Conservation (phyloP, 495 filamentous ascomycete species). For the Xylona heveae region DNA sequence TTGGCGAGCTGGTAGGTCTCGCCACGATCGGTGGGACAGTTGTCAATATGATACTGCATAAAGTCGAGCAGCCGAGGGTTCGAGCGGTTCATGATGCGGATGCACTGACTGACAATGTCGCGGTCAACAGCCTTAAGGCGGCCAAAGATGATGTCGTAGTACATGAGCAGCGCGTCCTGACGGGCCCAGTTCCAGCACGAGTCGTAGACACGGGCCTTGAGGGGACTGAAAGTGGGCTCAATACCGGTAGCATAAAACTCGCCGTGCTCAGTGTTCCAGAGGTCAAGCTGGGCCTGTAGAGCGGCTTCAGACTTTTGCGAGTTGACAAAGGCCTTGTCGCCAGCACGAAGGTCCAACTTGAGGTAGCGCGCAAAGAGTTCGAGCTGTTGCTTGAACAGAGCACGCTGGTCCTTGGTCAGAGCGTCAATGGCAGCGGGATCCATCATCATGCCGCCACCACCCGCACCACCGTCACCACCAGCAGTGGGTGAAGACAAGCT, state of each 20-base stretch:
- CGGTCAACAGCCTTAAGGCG: constrained; percentile 81
- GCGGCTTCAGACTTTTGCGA: constrained; percentile 67
- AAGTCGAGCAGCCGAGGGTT: constrained; percentile 91
- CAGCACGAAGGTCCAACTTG: constrained; percentile 86
- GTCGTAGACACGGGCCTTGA: constrained; percentile 93
- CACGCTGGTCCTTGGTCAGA: constrained; percentile 83
- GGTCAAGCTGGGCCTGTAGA: constrained; percentile 77
- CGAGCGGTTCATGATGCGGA: constrained; percentile 96
- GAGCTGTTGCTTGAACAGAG: constrained; percentile 91
- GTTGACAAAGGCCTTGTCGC: constrained; percentile 75
- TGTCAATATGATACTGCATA: constrained; percentile 99
- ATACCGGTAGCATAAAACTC: constrained; percentile 92
- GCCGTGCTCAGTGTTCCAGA: constrained; percentile 89
- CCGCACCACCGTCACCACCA: constrained; percentile 51
- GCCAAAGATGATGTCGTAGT: constrained; percentile 97
- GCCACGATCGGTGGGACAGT: constrained; percentile 88
- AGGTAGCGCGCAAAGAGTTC: constrained; percentile 89
- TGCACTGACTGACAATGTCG: constrained; percentile 95
- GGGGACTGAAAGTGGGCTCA: constrained; percentile 73
- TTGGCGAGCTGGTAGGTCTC: constrained; percentile 96
- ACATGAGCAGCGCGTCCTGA: constrained; percentile 95
- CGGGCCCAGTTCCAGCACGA: constrained; percentile 99
- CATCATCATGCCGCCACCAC: constrained; percentile 89
- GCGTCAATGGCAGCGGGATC: constrained; percentile 94
- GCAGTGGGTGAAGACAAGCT: constrained; percentile 57